Percentiles rank a stretch among this genome's conserved stretches.
phyloP scores from a whole-genome alignment of 2,329 filamentous ascomycete genomes.

The Eutypella sp. region DNA sequence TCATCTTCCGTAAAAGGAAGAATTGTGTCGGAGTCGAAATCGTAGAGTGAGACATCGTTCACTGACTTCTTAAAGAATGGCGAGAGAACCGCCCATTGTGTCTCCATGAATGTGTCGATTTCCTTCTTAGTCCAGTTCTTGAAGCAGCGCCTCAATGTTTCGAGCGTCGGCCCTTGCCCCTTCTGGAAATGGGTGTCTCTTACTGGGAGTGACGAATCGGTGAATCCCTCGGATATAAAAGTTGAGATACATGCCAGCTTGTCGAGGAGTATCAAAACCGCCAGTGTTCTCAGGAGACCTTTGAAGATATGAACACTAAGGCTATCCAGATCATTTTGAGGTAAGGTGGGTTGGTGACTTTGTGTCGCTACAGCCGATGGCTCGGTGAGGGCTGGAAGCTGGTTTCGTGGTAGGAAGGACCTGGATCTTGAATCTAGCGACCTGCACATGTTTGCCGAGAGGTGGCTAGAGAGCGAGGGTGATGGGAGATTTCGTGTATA shows the following conservation, averaged over 20 bases:
- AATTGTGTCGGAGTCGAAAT: slow-evolving; percentile 2
- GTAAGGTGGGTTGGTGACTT: too few species aligned
- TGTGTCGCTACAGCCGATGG: too few species aligned
- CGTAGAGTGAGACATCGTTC: slow-evolving; percentile 4
- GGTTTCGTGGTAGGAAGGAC: too few species aligned
- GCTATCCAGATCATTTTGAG: too few species aligned
- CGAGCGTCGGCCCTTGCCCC: background rate
- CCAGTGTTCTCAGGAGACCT: slow-evolving; percentile 5
- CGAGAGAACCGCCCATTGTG: slow-evolving; percentile 8
- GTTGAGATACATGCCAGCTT: slow-evolving; percentile 3
- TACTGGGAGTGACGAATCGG: slow-evolving; percentile 8
- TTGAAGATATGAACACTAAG: too few species aligned
- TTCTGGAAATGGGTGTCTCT: background rate
- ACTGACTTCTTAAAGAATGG: slow-evolving; percentile 3
- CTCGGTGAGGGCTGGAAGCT: too few species aligned
- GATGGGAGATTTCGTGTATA: too few species aligned
- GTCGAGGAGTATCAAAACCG: slow-evolving; percentile 4
- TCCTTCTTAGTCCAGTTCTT: slow-evolving; percentile 2
- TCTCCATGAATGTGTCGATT: slow-evolving; percentile 6
- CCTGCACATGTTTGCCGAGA: too few species aligned
- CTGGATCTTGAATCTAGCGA: too few species aligned
- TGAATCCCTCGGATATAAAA: slow-evolving; percentile 5
- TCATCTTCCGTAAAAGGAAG: slow-evolving; percentile 3
- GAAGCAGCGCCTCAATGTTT: slow-evolving; percentile 2
- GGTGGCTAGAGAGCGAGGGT: too few species aligned